Percentiles rank a stretch among this genome's conserved stretches.
phyloP scores from a whole-genome alignment of 495 filamentous ascomycete species.

The Amniculicola lignicola region DNA sequence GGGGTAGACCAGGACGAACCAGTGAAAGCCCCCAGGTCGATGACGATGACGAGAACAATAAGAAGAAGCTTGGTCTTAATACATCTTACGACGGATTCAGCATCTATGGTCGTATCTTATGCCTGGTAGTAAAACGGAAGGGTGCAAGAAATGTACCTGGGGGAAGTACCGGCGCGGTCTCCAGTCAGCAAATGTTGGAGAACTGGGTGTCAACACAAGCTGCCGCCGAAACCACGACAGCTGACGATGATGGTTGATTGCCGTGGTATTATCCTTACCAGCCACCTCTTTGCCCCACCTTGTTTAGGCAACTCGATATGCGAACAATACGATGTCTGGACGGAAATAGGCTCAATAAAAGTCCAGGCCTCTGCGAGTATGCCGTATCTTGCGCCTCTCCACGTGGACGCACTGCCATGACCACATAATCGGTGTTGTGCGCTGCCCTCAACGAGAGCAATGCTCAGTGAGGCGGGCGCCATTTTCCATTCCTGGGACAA shows the following conservation, averaged over 20 bases:
- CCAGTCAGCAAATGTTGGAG: constrained; percentile 81
- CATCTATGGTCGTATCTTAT: constrained; percentile 89
- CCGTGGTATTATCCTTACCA: too few species aligned
- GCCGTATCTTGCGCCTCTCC: too few species aligned
- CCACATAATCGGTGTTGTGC: constrained; percentile 12
- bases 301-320: too few species aligned
- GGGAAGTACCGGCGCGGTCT: constrained; percentile 35
- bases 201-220: constrained; percentile 72
- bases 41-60: constrained; percentile 58
- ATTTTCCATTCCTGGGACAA: too few species aligned
- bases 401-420: constrained; percentile 32
- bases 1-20: constrained; percentile 40
- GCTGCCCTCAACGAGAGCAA: constrained; percentile 8
- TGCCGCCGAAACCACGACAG: constrained; percentile 36
- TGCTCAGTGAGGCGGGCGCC: constrained; percentile 9
- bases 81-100: constrained; percentile 92
- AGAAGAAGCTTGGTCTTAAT: constrained; percentile 80
- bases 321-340: too few species aligned
- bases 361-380: too few species aligned
- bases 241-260: constrained; percentile 49
- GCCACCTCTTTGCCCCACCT: too few species aligned
- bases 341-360: too few species aligned
- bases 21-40: constrained; percentile 9
- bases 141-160: constrained; percentile 43
- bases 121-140: constrained; percentile 78